phyloP scores from a whole-genome alignment of 139 green algal species.

The Haematococcus sp. region DNA sequence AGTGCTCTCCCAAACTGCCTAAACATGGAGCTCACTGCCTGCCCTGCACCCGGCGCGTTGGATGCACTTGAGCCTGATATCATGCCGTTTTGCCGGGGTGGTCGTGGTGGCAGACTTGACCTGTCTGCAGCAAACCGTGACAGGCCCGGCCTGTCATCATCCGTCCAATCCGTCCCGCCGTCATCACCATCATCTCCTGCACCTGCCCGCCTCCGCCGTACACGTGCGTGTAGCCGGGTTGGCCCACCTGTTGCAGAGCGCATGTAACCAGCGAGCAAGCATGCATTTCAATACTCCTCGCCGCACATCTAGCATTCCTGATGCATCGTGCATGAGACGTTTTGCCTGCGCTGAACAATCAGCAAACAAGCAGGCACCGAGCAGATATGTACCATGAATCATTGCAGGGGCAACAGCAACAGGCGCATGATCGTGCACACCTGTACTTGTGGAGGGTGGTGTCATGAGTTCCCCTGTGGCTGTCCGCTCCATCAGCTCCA shows the following conservation, averaged over 20 bases:
- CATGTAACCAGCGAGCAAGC: background rate
- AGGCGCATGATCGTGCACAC: too few species aligned
- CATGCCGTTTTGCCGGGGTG: background rate
- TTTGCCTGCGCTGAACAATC: too few species aligned
- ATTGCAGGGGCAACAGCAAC: too few species aligned
- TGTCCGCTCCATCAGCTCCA: conserved; percentile 38
- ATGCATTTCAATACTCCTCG: too few species aligned
- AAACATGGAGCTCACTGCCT: background rate
- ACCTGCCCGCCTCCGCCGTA: background rate
- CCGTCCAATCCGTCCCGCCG: background rate
- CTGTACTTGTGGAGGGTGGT: too few species aligned
- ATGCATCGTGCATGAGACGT: too few species aligned
- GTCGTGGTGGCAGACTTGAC: background rate
- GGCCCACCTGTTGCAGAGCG: background rate
- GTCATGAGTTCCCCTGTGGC: background rate
- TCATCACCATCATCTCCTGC: background rate
- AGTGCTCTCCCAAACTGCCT: conserved; percentile 8
- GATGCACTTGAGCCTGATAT: too few species aligned
- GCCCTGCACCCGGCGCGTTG: too few species aligned
- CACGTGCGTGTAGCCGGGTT: background rate
- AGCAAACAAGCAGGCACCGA: too few species aligned
- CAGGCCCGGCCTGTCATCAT: background rate
- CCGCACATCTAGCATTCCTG: too few species aligned
- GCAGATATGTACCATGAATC: too few species aligned
- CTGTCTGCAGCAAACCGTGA: background rate